These are phyloP conservation scores for Fonsecaea pedrosoi DNA, from an alignment of 2,329 filamentous ascomycete genomes.

Conservation along the genomic window DNA sequence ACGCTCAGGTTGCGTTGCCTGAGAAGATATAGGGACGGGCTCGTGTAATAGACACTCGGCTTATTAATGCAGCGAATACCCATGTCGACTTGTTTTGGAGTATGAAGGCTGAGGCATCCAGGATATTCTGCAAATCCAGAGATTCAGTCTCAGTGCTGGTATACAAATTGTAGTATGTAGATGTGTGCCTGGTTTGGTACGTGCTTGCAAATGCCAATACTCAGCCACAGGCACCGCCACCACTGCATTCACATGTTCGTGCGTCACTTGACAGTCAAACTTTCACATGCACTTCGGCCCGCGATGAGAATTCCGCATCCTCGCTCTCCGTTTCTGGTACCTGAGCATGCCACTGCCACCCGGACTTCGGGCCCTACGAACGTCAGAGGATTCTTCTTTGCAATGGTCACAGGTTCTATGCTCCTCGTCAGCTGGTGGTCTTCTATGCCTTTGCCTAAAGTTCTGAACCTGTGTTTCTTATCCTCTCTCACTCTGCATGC, in stretches of 20 bases:
- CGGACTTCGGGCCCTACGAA: slow-evolving; percentile 8
- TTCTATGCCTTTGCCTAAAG: slow-evolving; percentile 1
- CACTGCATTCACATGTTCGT: slow-evolving; percentile 12
- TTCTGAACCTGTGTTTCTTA: neutral
- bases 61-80: neutral
- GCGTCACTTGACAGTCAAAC: slow-evolving; percentile 15
- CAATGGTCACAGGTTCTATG: slow-evolving; percentile 7
- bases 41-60: neutral
- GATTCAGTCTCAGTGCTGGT: too few relatives aligned
- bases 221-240: neutral
- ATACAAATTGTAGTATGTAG: too few relatives aligned
- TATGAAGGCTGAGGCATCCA: too few relatives aligned
- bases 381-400: slow-evolving; percentile 9
- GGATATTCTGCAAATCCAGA: too few relatives aligned
- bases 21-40: neutral
- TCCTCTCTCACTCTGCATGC: neutral
- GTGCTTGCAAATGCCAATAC: neutral
- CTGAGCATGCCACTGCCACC: slow-evolving; percentile 6
- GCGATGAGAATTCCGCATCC: slow-evolving; percentile 7
- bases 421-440: slow-evolving; percentile 8
- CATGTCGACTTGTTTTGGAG: neutral
- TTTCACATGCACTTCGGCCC: slow-evolving; percentile 27
- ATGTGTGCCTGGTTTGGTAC: too few relatives aligned
- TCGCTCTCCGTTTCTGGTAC: slow-evolving; percentile 6
- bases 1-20: neutral